phyloP scores from a whole-genome alignment of 2,329 filamentous ascomycete genomes.

The Cercospora zeina region DNA sequence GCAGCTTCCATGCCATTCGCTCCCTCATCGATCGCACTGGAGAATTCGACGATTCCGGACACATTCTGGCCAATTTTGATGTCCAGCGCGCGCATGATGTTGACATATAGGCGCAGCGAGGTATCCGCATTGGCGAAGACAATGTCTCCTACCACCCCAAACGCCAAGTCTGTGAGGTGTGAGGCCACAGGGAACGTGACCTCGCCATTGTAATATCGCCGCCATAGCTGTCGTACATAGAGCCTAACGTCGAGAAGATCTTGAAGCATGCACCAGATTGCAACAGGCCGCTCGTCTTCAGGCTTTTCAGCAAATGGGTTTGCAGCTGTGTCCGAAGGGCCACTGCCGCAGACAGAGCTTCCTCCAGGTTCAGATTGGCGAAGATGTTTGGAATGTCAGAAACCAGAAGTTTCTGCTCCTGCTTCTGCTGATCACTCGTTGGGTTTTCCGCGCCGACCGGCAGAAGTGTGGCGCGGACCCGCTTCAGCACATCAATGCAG shows the following conservation, averaged over 20 bases:
- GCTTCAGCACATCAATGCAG: not conserved
- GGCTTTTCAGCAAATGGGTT: not conserved
- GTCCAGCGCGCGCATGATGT: not conserved
- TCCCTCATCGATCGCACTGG: not conserved
- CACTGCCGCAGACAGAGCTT: not conserved
- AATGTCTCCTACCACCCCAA: not conserved
- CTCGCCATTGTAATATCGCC: not conserved
- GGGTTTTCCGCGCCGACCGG: not conserved
- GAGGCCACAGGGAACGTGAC: not conserved
- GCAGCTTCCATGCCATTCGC: not conserved
- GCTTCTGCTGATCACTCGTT: not conserved
- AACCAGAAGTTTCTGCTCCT: not conserved
- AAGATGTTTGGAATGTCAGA: too few relatives aligned
- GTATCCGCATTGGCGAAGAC: not conserved
- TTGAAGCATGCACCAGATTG: not conserved
- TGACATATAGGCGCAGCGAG: fast-evolving
- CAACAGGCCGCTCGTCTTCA: not conserved
- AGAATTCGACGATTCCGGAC: not conserved
- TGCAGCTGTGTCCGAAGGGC: not conserved
- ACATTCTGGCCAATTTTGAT: not conserved
- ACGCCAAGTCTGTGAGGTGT: not conserved
- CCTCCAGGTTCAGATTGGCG: too few relatives aligned
- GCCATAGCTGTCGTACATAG: not conserved
- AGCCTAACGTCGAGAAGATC: not conserved
- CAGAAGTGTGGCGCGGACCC: not conserved